These are phyloP conservation scores for Saccharomyces kudriavzevii DNA, from an alignment of 805 yeast genomes.

Conservation along the genomic window DNA sequence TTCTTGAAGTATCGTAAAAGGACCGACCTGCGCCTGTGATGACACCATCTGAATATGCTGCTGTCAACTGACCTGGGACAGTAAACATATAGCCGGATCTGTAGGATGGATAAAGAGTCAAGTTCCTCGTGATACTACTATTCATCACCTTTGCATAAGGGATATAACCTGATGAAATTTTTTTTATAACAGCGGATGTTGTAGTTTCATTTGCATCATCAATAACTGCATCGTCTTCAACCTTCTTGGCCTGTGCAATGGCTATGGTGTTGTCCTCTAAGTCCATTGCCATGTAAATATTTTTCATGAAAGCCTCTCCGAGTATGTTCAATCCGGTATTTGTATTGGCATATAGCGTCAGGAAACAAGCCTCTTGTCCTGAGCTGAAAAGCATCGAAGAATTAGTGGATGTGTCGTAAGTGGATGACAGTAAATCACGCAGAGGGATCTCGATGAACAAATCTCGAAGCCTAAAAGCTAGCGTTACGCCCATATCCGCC, in stretches of 20 bases:
- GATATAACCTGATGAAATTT: conserved; percentile 38
- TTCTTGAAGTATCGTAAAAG: conserved; percentile 24
- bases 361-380: conserved; percentile 50
- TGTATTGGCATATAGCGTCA: conserved; percentile 43
- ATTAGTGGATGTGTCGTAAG: conserved; percentile 28
- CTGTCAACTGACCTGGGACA: conserved; percentile 26
- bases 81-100: conserved; percentile 5
- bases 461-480: conserved; percentile 48
- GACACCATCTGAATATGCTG: conserved; percentile 28
- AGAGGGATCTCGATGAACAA: conserved; percentile 44
- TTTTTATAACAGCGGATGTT: conserved; percentile 4
- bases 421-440: conserved; percentile 36
- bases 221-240: conserved; percentile 1
- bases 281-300: conserved; percentile 55
- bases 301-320: conserved; percentile 51
- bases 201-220: neutral
- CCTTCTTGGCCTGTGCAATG: conserved; percentile 40
- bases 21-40: conserved; percentile 25
- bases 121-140: conserved; percentile 12
- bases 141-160: conserved; percentile 41
- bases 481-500: conserved; percentile 38
- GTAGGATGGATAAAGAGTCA: conserved; percentile 10
- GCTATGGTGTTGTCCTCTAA: conserved; percentile 49
- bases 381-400: conserved; percentile 39
- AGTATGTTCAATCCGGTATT: conserved; percentile 43